A percentile compares a stretch with the other conserved stretches of the same genome.
phyloP scores from a whole-genome alignment of 345 rosid genomes.

The Bruguiera parviflora region DNA sequence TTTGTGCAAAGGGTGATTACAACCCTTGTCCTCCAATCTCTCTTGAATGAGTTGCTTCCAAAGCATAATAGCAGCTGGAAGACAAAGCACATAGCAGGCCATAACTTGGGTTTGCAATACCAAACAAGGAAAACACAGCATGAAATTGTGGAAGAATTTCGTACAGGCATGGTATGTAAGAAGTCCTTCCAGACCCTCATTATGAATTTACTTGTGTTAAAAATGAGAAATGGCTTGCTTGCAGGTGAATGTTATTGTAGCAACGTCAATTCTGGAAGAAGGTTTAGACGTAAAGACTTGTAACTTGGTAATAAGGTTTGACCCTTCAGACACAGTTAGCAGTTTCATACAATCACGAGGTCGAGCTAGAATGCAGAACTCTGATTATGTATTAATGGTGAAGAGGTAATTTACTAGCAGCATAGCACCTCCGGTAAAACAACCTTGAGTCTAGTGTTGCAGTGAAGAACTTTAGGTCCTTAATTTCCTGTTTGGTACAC shows the following conservation, averaged over 20 bases:
- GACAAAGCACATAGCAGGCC: slow-evolving; percentile 71
- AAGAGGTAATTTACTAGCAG: slow-evolving; percentile 35
- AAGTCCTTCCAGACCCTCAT: slow-evolving; percentile 3
- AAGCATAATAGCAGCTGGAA: slow-evolving; percentile 46
- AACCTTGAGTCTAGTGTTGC: not conserved
- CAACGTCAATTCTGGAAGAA: slow-evolving; percentile 94
- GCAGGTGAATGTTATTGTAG: slow-evolving; percentile 79
- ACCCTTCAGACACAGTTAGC: slow-evolving; percentile 69
- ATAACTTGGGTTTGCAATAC: slow-evolving; percentile 43
- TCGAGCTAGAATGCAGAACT: slow-evolving; percentile 85
- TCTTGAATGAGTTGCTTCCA: slow-evolving; percentile 57
- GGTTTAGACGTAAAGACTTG: slow-evolving; percentile 91
- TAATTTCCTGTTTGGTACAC: not conserved
- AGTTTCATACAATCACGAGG: slow-evolving; percentile 99
- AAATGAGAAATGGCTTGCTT: too few species aligned
- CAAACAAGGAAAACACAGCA: slow-evolving; percentile 63
- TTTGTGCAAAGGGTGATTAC: slow-evolving; percentile 79
- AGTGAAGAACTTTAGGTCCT: not conserved
- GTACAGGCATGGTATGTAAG: slow-evolving; percentile 55
- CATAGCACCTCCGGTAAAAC: not conserved
- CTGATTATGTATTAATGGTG: slow-evolving; percentile 79
- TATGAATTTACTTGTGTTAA: not conserved
- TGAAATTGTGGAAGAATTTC: slow-evolving; percentile 78
- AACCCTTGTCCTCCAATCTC: slow-evolving; percentile 52
- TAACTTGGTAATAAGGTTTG: slow-evolving; percentile 81